Evolutionary conservation across 768 basidiomycete species (phyloP), one percentile per base, ranked within the genome.

Genomic region (Boletus subcaerulescens): DNA sequence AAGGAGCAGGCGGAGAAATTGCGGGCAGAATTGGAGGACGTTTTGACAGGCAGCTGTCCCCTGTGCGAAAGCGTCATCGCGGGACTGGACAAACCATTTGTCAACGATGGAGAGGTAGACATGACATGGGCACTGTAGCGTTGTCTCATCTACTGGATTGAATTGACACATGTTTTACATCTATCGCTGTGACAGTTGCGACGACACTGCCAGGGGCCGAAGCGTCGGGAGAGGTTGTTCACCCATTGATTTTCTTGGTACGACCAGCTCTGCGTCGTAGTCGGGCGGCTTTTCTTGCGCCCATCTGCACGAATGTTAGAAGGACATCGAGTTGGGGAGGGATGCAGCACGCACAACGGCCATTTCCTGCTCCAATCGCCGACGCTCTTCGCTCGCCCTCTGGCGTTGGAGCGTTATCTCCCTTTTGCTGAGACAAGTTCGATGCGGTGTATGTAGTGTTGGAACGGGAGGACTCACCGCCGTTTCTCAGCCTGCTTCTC

Each of bases 51-150:
- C 60, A 91, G 80, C 55, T 98, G 97, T 74, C 94, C 95, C 31
- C 73, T 98, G 53, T 99, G 97, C 70, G 97, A 98, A 67, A 87
- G 87, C 58, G 89, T 94, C 17, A 80, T 97, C 43, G 84, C 78
- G 5, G 87, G 89, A 6, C 71, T 98, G 62, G 95, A 98, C 68
- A 87, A 84, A 68, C 86, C 92, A 13, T 98, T 98, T 63, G 82
- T 90, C 46, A 78, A 80, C 60, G 81, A 85, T 33, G 93, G 85
- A 31, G 92, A 94, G 71, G 76, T 80, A 40, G 89, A 92, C 71
- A 76, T 77, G 50, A 89, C 86, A 50, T 93, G 91, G 91, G 76
- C 81, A 53, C 66, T 93, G 59, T 93, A 73, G 50, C 1, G 33
- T 26, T 29, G 38, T 51, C 47, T 39, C 24, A n/a, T 24, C 15